Conservation (phyloP, 2,329 filamentous ascomycete species). For the Cladophialophora chaetospira region DNA sequence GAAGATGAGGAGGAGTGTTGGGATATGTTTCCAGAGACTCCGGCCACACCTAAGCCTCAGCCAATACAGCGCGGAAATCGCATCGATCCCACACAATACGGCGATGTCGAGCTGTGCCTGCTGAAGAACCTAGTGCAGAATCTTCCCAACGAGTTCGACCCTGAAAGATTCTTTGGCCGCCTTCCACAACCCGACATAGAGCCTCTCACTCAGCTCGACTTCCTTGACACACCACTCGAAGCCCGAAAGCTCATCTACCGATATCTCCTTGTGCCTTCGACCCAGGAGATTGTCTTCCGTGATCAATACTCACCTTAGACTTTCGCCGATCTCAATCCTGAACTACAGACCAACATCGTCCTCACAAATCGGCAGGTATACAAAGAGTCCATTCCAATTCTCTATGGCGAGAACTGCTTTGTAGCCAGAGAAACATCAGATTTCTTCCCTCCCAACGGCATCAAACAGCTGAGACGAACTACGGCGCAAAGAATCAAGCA, state of each 20-base stretch:
- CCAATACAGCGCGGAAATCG: too few relatives aligned
- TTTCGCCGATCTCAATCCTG: slow-evolving; percentile 1
- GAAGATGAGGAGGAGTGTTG: not conserved
- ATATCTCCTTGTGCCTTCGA: slow-evolving; percentile 12
- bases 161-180: not conserved
- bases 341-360: slow-evolving; percentile 17
- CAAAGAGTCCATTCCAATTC: slow-evolving; percentile 16
- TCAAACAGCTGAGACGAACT: slow-evolving; percentile 14
- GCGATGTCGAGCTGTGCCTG: not conserved
- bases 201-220: slow-evolving; percentile 10
- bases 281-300: slow-evolving; percentile 9
- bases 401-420: slow-evolving; percentile 28
- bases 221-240: slow-evolving; percentile 10
- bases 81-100: too few relatives aligned
- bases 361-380: slow-evolving; percentile 17
- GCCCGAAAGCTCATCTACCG: slow-evolving; percentile 17
- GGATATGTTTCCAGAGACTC: too few relatives aligned
- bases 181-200: not conserved
- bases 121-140: not conserved
- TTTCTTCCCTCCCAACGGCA: slow-evolving; percentile 20
- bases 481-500: slow-evolving; percentile 17
- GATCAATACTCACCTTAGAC: not conserved
- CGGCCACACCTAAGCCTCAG: too few relatives aligned
- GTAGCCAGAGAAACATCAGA: slow-evolving; percentile 13
- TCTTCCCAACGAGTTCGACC: not conserved